These are phyloP conservation scores for Suillus fuscotomentosus DNA, from an alignment of 768 basidiomycete genomes.

Conservation along the genomic window DNA sequence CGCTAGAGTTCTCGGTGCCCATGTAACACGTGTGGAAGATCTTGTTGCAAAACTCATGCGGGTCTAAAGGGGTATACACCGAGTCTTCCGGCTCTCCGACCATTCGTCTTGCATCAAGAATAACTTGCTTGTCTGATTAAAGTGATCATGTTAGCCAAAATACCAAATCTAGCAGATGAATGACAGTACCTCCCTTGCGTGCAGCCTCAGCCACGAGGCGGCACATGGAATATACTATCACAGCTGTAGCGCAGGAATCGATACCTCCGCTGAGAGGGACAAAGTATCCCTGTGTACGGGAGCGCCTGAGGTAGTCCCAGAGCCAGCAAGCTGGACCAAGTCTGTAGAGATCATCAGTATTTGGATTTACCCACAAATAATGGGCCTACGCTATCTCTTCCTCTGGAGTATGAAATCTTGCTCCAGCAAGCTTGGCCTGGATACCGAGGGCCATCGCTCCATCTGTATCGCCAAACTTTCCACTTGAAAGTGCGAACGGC, in stretches of 20 bases:
- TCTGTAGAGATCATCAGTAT: constrained; percentile 38
- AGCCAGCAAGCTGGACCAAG: constrained; percentile 98
- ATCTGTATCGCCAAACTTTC: constrained; percentile 63
- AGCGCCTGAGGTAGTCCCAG: constrained; percentile 98
- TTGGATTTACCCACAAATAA: background rate
- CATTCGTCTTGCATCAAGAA: constrained; percentile 87
- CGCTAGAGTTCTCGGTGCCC: constrained; percentile 95
- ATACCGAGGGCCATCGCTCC: constrained; percentile 49
- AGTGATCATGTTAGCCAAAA: background rate
- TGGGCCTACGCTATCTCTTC: constrained; percentile 93
- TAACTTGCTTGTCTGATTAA: constrained; percentile 73
- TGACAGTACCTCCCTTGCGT: constrained; percentile 58
- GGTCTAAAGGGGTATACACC: constrained; percentile 80
- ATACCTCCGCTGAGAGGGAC: constrained; percentile 95
- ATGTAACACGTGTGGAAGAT: constrained; percentile 99
- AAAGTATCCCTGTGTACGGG: constrained; percentile 92
- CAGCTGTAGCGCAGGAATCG: constrained; percentile 95
- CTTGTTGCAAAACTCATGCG: constrained; percentile 79
- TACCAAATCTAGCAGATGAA: background rate
- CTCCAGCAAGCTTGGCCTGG: constrained; percentile 41
- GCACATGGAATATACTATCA: constrained; percentile 97
- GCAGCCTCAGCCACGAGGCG: constrained; percentile 84
- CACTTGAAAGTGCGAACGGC: constrained; percentile 74
- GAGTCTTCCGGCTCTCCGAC: constrained; percentile 82
- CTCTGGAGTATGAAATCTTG: constrained; percentile 77